A percentile compares a stretch with the other conserved stretches of the same genome.
phyloP scores from a whole-genome alignment of 805 yeast species.

The Starmera caribaea region DNA sequence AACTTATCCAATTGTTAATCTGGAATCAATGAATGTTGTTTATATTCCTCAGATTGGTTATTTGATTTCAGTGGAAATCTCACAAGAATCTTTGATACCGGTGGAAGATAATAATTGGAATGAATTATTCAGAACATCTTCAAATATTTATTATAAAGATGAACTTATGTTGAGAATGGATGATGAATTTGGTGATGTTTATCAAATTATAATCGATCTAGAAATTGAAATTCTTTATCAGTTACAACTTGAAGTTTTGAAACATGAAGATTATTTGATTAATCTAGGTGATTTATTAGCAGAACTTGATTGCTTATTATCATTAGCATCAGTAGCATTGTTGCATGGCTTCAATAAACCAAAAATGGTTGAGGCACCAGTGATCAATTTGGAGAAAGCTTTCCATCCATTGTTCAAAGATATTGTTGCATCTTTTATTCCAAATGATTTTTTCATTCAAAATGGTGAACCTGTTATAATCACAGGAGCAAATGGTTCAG shows the following conservation, averaged over 20 bases:
- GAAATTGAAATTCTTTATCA: conserved; percentile 30
- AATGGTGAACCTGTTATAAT: conserved; percentile 24
- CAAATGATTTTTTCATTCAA: conserved; percentile 28
- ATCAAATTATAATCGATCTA: conserved; percentile 27
- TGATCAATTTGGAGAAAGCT: conserved; percentile 27
- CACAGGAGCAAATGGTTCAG: conserved; percentile 43
- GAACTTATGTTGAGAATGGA: conserved; percentile 23
- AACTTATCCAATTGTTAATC: conserved; percentile 1
- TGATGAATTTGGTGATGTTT: conserved; percentile 30
- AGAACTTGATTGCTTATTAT: conserved; percentile 27
- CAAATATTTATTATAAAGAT: conserved; percentile 28
- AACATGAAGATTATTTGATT: conserved; percentile 6
- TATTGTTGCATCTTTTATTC: conserved; percentile 26
- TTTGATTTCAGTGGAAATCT: conserved; percentile 21
- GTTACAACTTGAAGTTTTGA: conserved; percentile 19
- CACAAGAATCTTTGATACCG: conserved; percentile 10
- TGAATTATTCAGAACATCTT: conserved; percentile 27
- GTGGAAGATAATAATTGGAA: conserved; percentile 19
- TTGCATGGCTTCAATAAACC: conserved; percentile 24
- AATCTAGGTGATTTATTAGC: conserved; percentile 18
- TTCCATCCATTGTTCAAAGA: conserved; percentile 39
- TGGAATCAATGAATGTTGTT: conserved; percentile 22
- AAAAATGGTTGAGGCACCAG: conserved; percentile 16
- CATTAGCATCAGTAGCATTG: conserved; percentile 24
- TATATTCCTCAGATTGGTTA: conserved; percentile 40